These are phyloP conservation scores for Turnera subulata DNA, from an alignment of 345 rosid genomes.

Conservation along the genomic window DNA sequence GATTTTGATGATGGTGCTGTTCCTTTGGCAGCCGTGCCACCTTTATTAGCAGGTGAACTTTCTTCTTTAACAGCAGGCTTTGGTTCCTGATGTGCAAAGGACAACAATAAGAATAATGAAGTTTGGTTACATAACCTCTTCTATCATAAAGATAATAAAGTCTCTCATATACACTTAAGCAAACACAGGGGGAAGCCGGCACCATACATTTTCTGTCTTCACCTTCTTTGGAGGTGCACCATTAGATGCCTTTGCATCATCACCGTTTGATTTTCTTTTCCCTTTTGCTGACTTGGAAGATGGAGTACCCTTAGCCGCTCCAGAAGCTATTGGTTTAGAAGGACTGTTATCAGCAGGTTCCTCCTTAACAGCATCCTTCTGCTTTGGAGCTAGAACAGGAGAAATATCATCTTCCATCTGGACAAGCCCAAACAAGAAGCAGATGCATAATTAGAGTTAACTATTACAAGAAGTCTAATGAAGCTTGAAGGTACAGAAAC, in stretches of 20 bases:
- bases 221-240: constrained; percentile 68
- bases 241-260: constrained; percentile 59
- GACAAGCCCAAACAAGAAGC: constrained; percentile 9
- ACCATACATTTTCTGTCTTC: constrained; percentile 76
- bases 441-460: neutral
- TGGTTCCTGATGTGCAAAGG: constrained; percentile 21
- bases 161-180: too few species aligned
- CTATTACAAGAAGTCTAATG: too few species aligned
- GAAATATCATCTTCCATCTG: constrained; percentile 69
- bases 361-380: constrained; percentile 66
- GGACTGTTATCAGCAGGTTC: constrained; percentile 74
- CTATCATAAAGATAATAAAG: neutral
- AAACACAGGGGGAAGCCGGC: constrained; percentile 7
- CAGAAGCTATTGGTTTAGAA: constrained; percentile 55
- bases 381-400: constrained; percentile 57
- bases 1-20: constrained; percentile 34
- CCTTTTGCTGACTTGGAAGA: constrained; percentile 77
- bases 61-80: constrained; percentile 27
- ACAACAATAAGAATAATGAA: neutral
- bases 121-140: neutral
- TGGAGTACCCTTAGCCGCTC: constrained; percentile 62
- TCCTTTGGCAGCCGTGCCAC: constrained; percentile 5
- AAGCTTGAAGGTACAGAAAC: neutral
- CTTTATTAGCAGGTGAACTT: constrained; percentile 23
- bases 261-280: constrained; percentile 73